Evolutionary conservation across 1,284 basidiomycete genomes (phyloP).

Genomic region (Trametes versicolor): DNA sequence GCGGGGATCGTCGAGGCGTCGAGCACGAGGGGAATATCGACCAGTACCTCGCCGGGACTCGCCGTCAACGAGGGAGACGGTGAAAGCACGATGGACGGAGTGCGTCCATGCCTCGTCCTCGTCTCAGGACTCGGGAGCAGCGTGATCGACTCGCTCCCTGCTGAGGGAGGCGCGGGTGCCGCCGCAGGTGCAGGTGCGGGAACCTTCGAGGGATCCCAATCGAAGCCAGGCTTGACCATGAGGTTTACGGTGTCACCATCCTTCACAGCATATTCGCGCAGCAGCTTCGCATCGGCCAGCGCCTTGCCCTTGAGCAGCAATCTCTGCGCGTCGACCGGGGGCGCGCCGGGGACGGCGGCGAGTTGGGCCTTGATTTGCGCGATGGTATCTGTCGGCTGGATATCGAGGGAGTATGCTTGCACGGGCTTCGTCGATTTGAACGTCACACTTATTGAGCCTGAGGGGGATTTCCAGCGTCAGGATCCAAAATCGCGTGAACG

Average conservation of each 20-base stretch:
- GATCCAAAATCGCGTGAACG: no score
- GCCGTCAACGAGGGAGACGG: constrained; percentile 68
- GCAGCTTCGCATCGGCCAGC: constrained; percentile 84
- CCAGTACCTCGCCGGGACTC: constrained; percentile 54
- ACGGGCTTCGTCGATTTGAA: constrained; percentile 93
- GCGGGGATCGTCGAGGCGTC: constrained; percentile 61
- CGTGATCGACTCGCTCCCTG: constrained; percentile 30
- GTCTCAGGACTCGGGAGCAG: constrained; percentile 40
- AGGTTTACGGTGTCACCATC: constrained; percentile 85
- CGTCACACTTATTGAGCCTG: constrained; percentile 73
- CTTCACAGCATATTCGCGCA: constrained; percentile 88
- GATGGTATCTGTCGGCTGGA: constrained; percentile 83
- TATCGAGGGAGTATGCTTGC: constrained; percentile 74
- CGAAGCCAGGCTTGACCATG: constrained; percentile 80
- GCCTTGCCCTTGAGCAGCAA: constrained; percentile 93
- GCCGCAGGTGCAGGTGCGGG: constrained; percentile 33
- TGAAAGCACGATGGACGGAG: constrained; percentile 79
- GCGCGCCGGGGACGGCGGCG: constrained; percentile 67
- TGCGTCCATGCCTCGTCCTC: constrained; percentile 59
- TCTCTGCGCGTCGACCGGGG: constrained; percentile 80
- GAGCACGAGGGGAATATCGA: constrained; percentile 72
- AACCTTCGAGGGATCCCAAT: constrained; percentile 67
- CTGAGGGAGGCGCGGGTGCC: constrained; percentile 33
- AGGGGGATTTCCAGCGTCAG: neutral
- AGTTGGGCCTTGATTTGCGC: constrained; percentile 79